These are phyloP conservation scores for Penicillium soppii DNA, from an alignment of 495 filamentous ascomycete genomes.

Conservation along the genomic window DNA sequence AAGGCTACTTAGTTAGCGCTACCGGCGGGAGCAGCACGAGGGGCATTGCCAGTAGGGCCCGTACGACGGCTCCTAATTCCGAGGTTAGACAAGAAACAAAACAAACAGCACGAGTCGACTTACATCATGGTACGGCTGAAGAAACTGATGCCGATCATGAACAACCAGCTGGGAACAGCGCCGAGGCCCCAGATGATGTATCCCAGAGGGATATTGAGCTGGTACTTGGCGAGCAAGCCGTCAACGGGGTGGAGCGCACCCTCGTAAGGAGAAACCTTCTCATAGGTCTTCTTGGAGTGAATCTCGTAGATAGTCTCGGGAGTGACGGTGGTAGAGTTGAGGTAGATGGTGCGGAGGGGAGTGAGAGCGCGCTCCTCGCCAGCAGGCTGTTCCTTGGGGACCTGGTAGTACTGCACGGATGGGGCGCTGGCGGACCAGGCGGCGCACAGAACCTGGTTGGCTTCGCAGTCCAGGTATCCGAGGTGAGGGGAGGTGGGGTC, in stretches of 20 bases:
- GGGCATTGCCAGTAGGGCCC: slow-evolving; percentile 29
- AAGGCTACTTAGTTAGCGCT: slow-evolving; percentile 23
- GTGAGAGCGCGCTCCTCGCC: slow-evolving; percentile 40
- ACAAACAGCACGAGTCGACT: slow-evolving; percentile 37
- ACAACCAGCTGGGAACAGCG: slow-evolving; percentile 64
- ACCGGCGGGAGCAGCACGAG: slow-evolving; percentile 23
- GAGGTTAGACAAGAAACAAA: slow-evolving; percentile 1
- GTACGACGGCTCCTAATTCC: slow-evolving; percentile 44
- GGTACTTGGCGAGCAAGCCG: slow-evolving; percentile 64
- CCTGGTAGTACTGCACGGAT: slow-evolving; percentile 67
- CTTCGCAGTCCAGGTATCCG: slow-evolving; percentile 75
- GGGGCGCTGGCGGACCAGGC: slow-evolving; percentile 73
- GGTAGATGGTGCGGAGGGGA: slow-evolving; percentile 54
- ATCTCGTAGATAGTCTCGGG: slow-evolving; percentile 62
- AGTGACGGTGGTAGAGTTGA: slow-evolving; percentile 67
- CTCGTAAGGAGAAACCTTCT: slow-evolving; percentile 57
- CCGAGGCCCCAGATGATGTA: slow-evolving; percentile 63
- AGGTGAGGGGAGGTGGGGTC: slow-evolving; percentile 68
- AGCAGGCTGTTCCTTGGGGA: slow-evolving; percentile 55
- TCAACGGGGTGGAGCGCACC: slow-evolving; percentile 80
- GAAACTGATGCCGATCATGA: slow-evolving; percentile 81
- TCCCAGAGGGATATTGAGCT: slow-evolving; percentile 63
- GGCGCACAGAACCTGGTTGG: slow-evolving; percentile 76
- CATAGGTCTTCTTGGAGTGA: slow-evolving; percentile 60
- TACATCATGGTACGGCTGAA: slow-evolving; percentile 84